Percentiles rank a stretch among this genome's conserved stretches.
phyloP scores from a whole-genome alignment of 1,284 basidiomycete genomes.

The Lentinus polychrous region DNA sequence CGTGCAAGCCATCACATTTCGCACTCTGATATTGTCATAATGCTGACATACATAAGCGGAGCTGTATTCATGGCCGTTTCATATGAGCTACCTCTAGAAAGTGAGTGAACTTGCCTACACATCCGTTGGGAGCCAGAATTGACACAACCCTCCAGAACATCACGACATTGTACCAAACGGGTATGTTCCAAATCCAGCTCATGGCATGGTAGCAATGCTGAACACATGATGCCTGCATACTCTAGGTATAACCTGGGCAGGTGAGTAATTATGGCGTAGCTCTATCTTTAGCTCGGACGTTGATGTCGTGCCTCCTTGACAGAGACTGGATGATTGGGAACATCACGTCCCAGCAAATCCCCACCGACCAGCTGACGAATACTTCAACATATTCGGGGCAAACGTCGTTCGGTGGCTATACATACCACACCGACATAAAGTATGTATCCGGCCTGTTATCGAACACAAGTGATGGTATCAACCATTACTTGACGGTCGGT shows the following conservation, averaged over 20 bases:
- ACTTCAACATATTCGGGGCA: conserved; percentile 48
- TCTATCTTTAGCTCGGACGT: conserved; percentile 4
- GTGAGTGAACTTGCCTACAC: conserved; percentile 27
- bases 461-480: conserved; percentile 70
- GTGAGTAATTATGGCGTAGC: conserved; percentile 24
- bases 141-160: conserved; percentile 18
- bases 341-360: conserved; percentile 54
- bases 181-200: conserved; percentile 24
- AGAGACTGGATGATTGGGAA: conserved; percentile 83
- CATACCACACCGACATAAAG: conserved; percentile 60
- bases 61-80: conserved; percentile 83
- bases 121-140: background rate
- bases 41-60: conserved; percentile 33
- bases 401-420: conserved; percentile 54
- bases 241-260: conserved; percentile 51
- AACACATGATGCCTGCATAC: background rate
- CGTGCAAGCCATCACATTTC: conserved; percentile 14
- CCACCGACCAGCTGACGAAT: conserved; percentile 52
- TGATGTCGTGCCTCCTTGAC: conserved; percentile 3
- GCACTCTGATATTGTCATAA: background rate
- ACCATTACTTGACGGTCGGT: conserved; percentile 66
- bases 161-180: conserved; percentile 57
- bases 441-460: conserved; percentile 65
- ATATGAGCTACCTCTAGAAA: conserved; percentile 60
- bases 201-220: background rate